Base-by-base conservation (phyloP, 1,284 basidiomycete species). In the Omphalotus olearius region DNA sequence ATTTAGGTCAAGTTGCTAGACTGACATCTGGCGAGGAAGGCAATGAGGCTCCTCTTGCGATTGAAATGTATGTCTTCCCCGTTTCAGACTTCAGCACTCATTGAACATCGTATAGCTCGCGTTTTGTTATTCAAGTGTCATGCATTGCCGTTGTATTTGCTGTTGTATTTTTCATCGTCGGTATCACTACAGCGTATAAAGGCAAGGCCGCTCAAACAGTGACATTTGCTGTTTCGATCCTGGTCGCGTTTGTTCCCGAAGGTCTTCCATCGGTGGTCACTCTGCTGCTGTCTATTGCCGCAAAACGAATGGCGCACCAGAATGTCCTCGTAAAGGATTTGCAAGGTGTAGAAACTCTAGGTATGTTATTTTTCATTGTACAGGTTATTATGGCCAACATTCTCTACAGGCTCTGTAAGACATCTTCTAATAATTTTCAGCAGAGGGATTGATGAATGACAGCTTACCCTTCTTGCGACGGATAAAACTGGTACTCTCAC, bases 401-500 rank as follows among this genome's bases (percentile, higher is more conserved):
- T 72, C 67, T 72, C 59, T 62, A 47, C 59, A 42, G 36, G 50
- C 42, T 51, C 38, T 47, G 52, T 58, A 38, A 56, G 2, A 13
- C 9, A 9, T 28, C 10, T 52, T 17, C 43, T 41, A 38, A 33
- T 23, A 33, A 33, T 33, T 9, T 0, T 14, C 7, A 42, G 16
- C 11, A 37, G 40, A 23, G 23, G 9, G 39, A 16, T 14, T 4
- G n/a, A 47, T 17, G 10, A 4, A 2, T 16, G 42, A 54, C 41
- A 80, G 77, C 65, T 85, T 45, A 85, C 83, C 0, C 72, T 87
- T 18, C 68, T 88, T 17, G 83, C 83, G 16, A 86, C 85, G 4
- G 85, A 88, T 64, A 88, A 88, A 67, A 89, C 85, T 1, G 86
- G 85, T 7, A 89, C 86, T 7, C 67, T 89, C 45, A 89, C 86